Evolutionary conservation across 331 rosid genomes (phyloP).

Genomic region (Erythrophleum ivorense): DNA sequence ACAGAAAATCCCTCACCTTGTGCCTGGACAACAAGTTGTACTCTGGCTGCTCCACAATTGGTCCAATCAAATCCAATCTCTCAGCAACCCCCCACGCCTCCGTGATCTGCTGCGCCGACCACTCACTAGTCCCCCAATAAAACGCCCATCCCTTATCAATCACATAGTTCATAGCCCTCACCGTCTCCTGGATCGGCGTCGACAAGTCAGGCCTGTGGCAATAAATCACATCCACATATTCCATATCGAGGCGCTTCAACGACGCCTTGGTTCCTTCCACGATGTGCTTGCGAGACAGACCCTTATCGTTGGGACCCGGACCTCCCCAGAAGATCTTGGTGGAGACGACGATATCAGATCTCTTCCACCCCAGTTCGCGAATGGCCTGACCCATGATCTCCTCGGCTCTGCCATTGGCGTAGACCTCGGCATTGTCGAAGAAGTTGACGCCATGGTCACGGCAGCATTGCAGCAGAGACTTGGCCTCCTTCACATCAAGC

Average conservation of each 20-base stretch:
- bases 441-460: conserved; percentile 94
- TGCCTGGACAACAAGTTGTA: conserved; percentile 86
- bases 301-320: conserved; percentile 92
- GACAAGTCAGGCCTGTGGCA: conserved; percentile 81
- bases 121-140: conserved; percentile 98
- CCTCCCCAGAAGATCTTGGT: conserved; percentile 99
- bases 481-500: conserved; percentile 94
- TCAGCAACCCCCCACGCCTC: conserved; percentile 91
- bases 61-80: conserved; percentile 79
- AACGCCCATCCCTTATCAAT: conserved; percentile 92
- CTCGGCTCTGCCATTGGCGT: conserved; percentile 95
- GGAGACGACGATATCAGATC: conserved; percentile 87
- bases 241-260: conserved; percentile 83
- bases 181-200: conserved; percentile 94
- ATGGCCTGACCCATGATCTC: conserved; percentile 99
- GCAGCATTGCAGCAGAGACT: conserved; percentile 87
- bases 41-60: conserved; percentile 97
- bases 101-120: conserved; percentile 97
- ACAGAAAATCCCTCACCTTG: conserved; percentile 55
- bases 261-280: conserved; percentile 90
- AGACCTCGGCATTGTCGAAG: conserved; percentile 99
- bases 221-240: conserved; percentile 78
- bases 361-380: conserved; percentile 89
- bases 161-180: conserved; percentile 84
- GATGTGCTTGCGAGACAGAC: conserved; percentile 84